phyloP scores from a whole-genome alignment of 306 rosid species.

The Morella rubra region DNA sequence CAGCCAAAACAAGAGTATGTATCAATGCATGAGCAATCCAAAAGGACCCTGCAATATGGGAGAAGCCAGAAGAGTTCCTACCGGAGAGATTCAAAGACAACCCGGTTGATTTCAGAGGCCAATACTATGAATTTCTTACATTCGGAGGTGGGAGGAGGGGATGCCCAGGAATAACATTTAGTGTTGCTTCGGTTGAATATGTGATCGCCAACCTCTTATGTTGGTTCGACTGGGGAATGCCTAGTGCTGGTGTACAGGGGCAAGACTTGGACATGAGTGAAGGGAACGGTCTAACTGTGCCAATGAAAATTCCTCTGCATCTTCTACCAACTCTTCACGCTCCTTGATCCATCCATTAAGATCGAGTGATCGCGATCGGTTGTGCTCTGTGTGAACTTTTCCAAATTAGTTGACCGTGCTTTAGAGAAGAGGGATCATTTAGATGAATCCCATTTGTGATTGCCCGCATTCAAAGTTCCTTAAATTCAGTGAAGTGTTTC shows the following conservation, averaged over 20 bases:
- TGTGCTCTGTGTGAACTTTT: not conserved
- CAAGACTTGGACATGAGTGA: not conserved
- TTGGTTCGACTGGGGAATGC: constrained; percentile 7
- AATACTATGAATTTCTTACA: constrained; percentile 28
- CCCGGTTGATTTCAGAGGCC: not conserved
- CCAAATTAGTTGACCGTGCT: too few species aligned
- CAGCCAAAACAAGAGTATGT: constrained; percentile 18
- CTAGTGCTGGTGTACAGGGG: not conserved
- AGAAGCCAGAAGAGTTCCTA: constrained; percentile 29
- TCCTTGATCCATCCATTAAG: not conserved
- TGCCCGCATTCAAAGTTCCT: too few species aligned
- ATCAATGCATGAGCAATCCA: constrained; percentile 36
- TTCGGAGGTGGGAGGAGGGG: constrained; percentile 40
- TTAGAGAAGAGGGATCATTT: too few species aligned
- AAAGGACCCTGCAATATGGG: constrained; percentile 34
- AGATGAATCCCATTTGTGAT: too few species aligned
- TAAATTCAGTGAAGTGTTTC: too few species aligned
- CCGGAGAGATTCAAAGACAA: constrained; percentile 34
- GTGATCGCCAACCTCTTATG: constrained; percentile 12
- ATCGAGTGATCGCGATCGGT: too few species aligned
- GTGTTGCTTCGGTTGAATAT: constrained; percentile 4
- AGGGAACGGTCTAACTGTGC: not conserved
- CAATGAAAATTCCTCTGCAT: not conserved
- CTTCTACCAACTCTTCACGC: not conserved
- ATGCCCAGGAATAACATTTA: constrained; percentile 34